A percentile compares a stretch with the other conserved stretches of the same genome.
Conservation (phyloP, 1,139 yeast genomes). For the Kodamaea alishanica region DNA sequence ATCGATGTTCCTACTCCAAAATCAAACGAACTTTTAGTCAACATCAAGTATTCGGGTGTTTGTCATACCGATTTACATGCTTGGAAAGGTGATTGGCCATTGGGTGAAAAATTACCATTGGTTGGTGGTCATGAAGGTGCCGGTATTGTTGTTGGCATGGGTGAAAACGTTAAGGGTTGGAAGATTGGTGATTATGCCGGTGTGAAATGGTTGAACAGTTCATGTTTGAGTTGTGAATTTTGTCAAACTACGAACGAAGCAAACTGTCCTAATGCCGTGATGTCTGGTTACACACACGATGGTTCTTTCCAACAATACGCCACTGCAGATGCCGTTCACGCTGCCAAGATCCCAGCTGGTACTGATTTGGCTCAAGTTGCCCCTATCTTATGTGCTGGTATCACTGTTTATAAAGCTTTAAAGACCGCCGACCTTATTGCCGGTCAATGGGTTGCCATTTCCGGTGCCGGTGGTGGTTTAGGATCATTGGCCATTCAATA, state of each 20-base stretch:
- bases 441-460: slow-evolving; percentile 74
- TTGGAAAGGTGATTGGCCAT: slow-evolving; percentile 80
- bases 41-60: slow-evolving; percentile 73
- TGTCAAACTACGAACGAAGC: slow-evolving; percentile 65
- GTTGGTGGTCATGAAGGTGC: slow-evolving; percentile 88
- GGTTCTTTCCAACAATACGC: slow-evolving; percentile 82
- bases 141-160: slow-evolving; percentile 71
- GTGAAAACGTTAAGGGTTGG: slow-evolving; percentile 62
- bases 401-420: slow-evolving; percentile 74
- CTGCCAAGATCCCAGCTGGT: slow-evolving; percentile 69
- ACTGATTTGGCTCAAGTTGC: slow-evolving; percentile 71
- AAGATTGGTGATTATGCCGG: slow-evolving; percentile 71
- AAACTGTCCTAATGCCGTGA: slow-evolving; percentile 63
- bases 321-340: slow-evolving; percentile 82
- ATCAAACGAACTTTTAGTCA: slow-evolving; percentile 61
- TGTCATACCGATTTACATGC: slow-evolving; percentile 80
- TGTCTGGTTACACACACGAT: slow-evolving; percentile 75
- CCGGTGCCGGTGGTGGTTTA: slow-evolving; percentile 80
- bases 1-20: slow-evolving; percentile 68
- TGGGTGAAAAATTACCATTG: slow-evolving; percentile 60
- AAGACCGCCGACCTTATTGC: slow-evolving; percentile 62
- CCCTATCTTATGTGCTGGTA: slow-evolving; percentile 81
- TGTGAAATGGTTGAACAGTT: slow-evolving; percentile 72
- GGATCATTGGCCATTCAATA: slow-evolving; percentile 74
- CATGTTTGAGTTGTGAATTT: slow-evolving; percentile 66